phyloP scores from a whole-genome alignment of 2,329 filamentous ascomycete species.

The Ophiocordyceps polyrhachis-furcata region DNA sequence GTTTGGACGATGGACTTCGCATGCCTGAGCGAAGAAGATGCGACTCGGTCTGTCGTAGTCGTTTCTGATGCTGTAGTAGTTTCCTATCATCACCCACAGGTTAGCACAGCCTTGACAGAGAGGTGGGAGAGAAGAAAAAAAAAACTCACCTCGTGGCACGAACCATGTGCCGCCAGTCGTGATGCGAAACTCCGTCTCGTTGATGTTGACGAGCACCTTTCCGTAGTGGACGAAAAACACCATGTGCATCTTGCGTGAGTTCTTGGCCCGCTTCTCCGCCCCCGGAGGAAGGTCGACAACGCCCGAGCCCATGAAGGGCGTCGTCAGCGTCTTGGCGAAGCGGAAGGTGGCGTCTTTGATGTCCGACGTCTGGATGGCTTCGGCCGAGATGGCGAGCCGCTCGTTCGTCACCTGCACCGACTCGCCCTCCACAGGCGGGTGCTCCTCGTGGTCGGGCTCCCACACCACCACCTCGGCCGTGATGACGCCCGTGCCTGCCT shows the following conservation, averaged over 20 bases:
- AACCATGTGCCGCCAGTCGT: constrained; percentile 82
- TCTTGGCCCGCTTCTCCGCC: constrained; percentile 75
- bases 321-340: constrained; percentile 72
- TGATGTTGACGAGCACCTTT: constrained; percentile 61
- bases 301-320: constrained; percentile 76
- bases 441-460: constrained; percentile 35
- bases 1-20: constrained; percentile 28
- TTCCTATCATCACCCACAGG: constrained; percentile 37
- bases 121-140: neutral
- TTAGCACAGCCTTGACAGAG: neutral
- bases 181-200: constrained; percentile 61
- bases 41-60: constrained; percentile 52
- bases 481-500: constrained; percentile 45
- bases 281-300: constrained; percentile 76
- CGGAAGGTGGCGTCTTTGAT: constrained; percentile 54
- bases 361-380: constrained; percentile 36
- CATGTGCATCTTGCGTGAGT: constrained; percentile 92
- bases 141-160: constrained; percentile 69
- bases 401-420: constrained; percentile 33
- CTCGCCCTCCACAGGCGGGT: constrained; percentile 35
- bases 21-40: constrained; percentile 86
- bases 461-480: constrained; percentile 45
- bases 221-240: constrained; percentile 81
- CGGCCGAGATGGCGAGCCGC: constrained; percentile 35
- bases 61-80: constrained; percentile 84